These are phyloP conservation scores for Suhomyces canberraensis DNA, from an alignment of 805 yeast species.

Conservation along the genomic window DNA sequence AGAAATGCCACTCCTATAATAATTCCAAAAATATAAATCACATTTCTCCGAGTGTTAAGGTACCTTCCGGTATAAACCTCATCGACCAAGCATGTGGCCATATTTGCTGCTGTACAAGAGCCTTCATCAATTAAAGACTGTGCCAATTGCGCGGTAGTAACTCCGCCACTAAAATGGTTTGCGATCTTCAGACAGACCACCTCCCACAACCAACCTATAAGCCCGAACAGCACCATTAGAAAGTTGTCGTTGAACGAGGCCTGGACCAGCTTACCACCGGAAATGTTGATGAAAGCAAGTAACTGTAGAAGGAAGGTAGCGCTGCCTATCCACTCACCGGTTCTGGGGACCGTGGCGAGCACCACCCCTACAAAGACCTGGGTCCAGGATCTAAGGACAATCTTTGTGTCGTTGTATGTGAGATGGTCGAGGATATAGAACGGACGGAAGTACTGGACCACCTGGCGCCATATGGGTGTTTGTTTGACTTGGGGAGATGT, in stretches of 20 bases:
- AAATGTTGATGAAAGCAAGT: slow-evolving; percentile 22
- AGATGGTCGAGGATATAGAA: slow-evolving; percentile 24
- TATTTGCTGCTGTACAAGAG: slow-evolving; percentile 19
- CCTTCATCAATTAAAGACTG: slow-evolving; percentile 22
- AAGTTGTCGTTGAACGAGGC: slow-evolving; percentile 15
- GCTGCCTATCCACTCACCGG: slow-evolving; percentile 27
- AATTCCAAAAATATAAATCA: slow-evolving; percentile 21
- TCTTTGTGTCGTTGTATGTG: slow-evolving; percentile 22
- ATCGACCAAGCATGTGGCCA: slow-evolving; percentile 15
- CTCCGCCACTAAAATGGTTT: slow-evolving; percentile 21
- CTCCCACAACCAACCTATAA: slow-evolving; percentile 22
- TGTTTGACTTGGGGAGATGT: neutral
- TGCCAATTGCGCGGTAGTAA: slow-evolving; percentile 17
- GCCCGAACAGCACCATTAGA: slow-evolving; percentile 12
- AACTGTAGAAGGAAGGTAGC: slow-evolving; percentile 28
- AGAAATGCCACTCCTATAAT: slow-evolving; percentile 19
- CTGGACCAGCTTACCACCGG: slow-evolving; percentile 28
- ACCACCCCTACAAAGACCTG: slow-evolving; percentile 27
- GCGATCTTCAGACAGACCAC: slow-evolving; percentile 24
- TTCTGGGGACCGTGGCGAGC: slow-evolving; percentile 20
- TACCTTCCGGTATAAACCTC: slow-evolving; percentile 26
- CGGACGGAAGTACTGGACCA: slow-evolving; percentile 15
- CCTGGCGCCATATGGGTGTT: slow-evolving; percentile 12
- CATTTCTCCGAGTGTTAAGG: slow-evolving; percentile 21
- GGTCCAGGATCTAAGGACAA: slow-evolving; percentile 23